Percentiles rank a stretch among this genome's conserved stretches.
These are phyloP conservation scores for Monosporozyma servazzii DNA, from an alignment of 805 yeast species.

Conservation along the genomic window DNA sequence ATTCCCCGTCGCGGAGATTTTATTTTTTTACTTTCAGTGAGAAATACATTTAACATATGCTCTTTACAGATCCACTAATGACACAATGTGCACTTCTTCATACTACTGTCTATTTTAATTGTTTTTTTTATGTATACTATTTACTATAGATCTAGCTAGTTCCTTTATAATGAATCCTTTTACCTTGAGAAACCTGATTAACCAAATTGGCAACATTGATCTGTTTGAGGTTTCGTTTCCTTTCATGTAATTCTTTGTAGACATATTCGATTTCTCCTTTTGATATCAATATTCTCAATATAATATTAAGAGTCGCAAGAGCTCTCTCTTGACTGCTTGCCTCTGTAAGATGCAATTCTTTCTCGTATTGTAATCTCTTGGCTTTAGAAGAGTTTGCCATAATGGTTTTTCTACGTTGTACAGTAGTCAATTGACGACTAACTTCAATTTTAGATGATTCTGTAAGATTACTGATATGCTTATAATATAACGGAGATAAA, in stretches of 20 bases:
- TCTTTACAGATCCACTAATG: background rate
- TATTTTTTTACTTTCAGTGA: conserved; percentile 3
- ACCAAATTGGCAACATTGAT: conserved; percentile 28
- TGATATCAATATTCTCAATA: conserved; percentile 61
- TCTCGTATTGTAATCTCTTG: conserved; percentile 29
- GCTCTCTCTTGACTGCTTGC: conserved; percentile 15
- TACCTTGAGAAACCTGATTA: conserved; percentile 16
- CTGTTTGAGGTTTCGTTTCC: conserved; percentile 39
- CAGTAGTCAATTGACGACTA: conserved; percentile 36
- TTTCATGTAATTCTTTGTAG: conserved; percentile 46
- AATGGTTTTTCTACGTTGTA: conserved; percentile 58
- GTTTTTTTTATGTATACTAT: background rate
- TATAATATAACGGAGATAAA: conserved; percentile 20
- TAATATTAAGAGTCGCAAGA: conserved; percentile 50
- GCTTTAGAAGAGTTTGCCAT: conserved; percentile 60
- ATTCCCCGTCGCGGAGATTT: conserved; percentile 19
- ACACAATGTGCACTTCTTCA: too few species aligned
- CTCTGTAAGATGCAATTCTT: conserved; percentile 9
- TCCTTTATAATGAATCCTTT: conserved; percentile 9
- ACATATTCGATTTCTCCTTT: conserved; percentile 56
- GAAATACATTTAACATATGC: background rate
- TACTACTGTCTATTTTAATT: too few species aligned
- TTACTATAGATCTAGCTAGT: background rate
- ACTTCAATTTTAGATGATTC: conserved; percentile 11
- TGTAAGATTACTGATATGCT: conserved; percentile 21